phyloP scores from a whole-genome alignment of 2,329 filamentous ascomycete species.

The Paecilomyces niveus region DNA sequence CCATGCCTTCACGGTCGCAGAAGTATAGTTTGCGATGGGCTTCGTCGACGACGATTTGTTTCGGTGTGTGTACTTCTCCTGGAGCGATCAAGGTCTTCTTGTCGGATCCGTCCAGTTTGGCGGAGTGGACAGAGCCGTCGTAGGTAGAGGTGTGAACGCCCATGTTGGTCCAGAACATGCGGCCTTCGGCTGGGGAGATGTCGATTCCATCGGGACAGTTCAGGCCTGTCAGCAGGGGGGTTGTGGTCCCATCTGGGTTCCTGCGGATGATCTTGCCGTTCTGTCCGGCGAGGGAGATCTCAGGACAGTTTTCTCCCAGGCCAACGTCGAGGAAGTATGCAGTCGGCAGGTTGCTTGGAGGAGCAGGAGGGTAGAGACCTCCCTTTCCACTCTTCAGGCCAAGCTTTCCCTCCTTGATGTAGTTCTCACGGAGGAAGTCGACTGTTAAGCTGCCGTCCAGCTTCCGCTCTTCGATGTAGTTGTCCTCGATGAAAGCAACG shows the following conservation, averaged over 20 bases:
- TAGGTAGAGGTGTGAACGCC: constrained; percentile 27
- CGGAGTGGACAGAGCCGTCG: constrained; percentile 38
- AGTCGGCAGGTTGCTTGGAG: constrained; percentile 4
- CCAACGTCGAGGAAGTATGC: constrained; percentile 17
- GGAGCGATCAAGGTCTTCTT: constrained; percentile 34
- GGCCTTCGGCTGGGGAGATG: constrained; percentile 20
- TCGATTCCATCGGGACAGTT: constrained; percentile 42
- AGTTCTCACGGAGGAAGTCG: constrained; percentile 40
- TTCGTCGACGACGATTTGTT: constrained; percentile 31
- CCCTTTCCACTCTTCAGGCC: constrained; percentile 31
- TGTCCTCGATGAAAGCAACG: constrained; percentile 46
- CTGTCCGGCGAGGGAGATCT: constrained; percentile 7
- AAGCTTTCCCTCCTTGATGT: constrained; percentile 41
- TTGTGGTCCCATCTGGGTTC: background rate
- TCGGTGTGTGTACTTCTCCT: constrained; percentile 45
- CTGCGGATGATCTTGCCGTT: constrained; percentile 1
- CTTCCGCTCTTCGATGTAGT: constrained; percentile 45
- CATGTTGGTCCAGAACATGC: constrained; percentile 47
- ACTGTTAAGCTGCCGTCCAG: constrained; percentile 31
- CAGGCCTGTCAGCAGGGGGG: constrained; percentile 6
- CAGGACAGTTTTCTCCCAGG: constrained; percentile 11
- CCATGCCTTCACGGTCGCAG: constrained; percentile 38
- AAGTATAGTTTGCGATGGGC: constrained; percentile 27
- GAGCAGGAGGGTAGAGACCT: constrained; percentile 30
- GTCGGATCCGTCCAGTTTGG: constrained; percentile 44